A percentile compares a stretch with the other conserved stretches of the same genome.
Evolutionary conservation across 768 basidiomycete genomes (phyloP).

Genomic region (Suillus subaureus): DNA sequence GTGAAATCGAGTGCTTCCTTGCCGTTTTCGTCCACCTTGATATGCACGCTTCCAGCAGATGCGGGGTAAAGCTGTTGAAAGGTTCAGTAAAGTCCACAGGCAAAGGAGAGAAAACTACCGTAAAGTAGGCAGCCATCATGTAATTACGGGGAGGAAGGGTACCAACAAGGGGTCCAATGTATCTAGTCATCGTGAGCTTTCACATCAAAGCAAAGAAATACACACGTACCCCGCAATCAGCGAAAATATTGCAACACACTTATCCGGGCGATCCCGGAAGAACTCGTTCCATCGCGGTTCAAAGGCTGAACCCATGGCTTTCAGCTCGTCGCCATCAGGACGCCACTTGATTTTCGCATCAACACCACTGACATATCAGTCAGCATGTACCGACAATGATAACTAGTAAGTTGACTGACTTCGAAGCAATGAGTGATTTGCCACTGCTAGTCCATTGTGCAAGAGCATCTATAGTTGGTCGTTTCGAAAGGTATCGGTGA

Average conservation of each 20-base stretch:
- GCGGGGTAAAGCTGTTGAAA: slow-evolving; percentile 16
- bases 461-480: slow-evolving; percentile 28
- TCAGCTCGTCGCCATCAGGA: slow-evolving; percentile 50
- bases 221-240: slow-evolving; percentile 41
- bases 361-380: slow-evolving; percentile 39
- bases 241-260: slow-evolving; percentile 51
- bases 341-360: slow-evolving; percentile 62
- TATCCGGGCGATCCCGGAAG: slow-evolving; percentile 54
- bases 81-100: neutral
- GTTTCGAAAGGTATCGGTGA: slow-evolving; percentile 19
- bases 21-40: slow-evolving; percentile 13
- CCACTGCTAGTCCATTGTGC: slow-evolving; percentile 41
- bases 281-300: slow-evolving; percentile 48
- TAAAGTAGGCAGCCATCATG: slow-evolving; percentile 32
- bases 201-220: neutral
- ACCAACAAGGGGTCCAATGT: slow-evolving; percentile 18
- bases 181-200: slow-evolving; percentile 22
- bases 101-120: slow-evolving; percentile 22
- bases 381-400: neutral
- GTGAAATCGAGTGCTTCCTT: slow-evolving; percentile 18
- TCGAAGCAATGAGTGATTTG: slow-evolving; percentile 54
- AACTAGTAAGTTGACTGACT: slow-evolving; percentile 38
- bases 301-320: slow-evolving; percentile 51
- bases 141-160: slow-evolving; percentile 25
- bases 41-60: slow-evolving; percentile 22